Conservation (phyloP, 2,329 filamentous ascomycete species). For the Tolypocladium guangdongense region DNA sequence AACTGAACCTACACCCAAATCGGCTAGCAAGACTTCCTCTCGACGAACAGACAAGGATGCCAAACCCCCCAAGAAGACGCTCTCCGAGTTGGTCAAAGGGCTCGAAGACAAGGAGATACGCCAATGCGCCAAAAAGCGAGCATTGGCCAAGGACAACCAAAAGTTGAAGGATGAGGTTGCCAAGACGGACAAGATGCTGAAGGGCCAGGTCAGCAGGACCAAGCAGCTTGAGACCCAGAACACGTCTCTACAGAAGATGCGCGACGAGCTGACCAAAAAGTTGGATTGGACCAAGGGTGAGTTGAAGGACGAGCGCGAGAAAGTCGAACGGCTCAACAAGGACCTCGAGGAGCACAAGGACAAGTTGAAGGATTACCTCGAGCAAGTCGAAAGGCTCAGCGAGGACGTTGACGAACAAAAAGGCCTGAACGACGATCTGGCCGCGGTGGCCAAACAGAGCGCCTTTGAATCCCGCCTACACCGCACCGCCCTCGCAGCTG, state of each 20-base stretch:
- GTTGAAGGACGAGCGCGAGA: not conserved
- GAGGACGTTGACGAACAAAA: not conserved
- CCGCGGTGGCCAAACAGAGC: not conserved
- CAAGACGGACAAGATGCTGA: not conserved
- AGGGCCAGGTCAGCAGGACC: not conserved
- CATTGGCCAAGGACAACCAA: not conserved
- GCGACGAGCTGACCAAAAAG: not conserved
- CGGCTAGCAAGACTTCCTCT: not conserved
- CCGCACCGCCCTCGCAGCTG: constrained; percentile 4
- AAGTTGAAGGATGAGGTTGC: not conserved
- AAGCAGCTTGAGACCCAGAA: not conserved
- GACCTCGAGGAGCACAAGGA: not conserved
- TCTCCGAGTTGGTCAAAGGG: not conserved
- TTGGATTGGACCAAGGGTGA: not conserved
- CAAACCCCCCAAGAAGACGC: not conserved
- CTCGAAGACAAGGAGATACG: not conserved
- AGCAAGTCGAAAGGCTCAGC: not conserved
- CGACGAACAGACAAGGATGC: not conserved
- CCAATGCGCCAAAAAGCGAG: not conserved
- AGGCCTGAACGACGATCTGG: not conserved
- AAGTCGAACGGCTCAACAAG: not conserved
- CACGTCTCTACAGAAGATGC: not conserved
- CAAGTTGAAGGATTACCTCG: not conserved
- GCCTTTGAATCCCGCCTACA: constrained; percentile 1
- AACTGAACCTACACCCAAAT: not conserved